phyloP scores from a whole-genome alignment of 140 eudicot genomes.

The Ambrosia hybrid region DNA sequence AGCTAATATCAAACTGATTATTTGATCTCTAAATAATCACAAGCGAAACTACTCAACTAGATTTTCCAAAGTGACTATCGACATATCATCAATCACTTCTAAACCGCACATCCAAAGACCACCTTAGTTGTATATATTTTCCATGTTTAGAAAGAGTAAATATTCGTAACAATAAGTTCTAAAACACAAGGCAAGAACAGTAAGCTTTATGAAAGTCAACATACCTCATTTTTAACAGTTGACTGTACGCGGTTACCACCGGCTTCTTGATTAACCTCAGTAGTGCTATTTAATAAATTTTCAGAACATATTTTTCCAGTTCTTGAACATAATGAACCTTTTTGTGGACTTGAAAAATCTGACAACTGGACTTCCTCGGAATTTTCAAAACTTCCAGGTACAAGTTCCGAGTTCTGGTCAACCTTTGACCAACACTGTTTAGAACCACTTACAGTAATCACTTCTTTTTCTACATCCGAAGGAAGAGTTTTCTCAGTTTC shows the following conservation, averaged over 20 bases:
- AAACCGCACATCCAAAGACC: too few species aligned
- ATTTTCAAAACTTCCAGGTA: constrained; percentile 14
- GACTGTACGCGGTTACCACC: constrained; percentile 19
- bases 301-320: constrained; percentile 19
- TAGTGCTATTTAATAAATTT: constrained; percentile 17
- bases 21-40: too few species aligned
- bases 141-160: neutral
- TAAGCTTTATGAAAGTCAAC: constrained; percentile 18
- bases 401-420: constrained; percentile 26
- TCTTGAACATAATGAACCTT: constrained; percentile 30
- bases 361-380: constrained; percentile 24
- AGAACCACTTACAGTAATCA: constrained; percentile 19
- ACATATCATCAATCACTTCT: too few species aligned
- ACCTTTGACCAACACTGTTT: constrained; percentile 21
- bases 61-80: too few species aligned
- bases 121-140: too few species aligned
- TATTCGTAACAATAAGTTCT: constrained; percentile 2
- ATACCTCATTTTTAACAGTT: constrained; percentile 26
- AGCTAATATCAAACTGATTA: too few species aligned
- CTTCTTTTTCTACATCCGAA: constrained; percentile 31
- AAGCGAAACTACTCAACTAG: too few species aligned
- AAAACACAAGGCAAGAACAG: constrained; percentile 11
- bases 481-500: constrained; percentile 27
- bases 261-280: constrained; percentile 26
- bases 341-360: constrained; percentile 22